Base-by-base conservation (phyloP, 176 grass and related monocot species). In the Eleusine indica region DNA sequence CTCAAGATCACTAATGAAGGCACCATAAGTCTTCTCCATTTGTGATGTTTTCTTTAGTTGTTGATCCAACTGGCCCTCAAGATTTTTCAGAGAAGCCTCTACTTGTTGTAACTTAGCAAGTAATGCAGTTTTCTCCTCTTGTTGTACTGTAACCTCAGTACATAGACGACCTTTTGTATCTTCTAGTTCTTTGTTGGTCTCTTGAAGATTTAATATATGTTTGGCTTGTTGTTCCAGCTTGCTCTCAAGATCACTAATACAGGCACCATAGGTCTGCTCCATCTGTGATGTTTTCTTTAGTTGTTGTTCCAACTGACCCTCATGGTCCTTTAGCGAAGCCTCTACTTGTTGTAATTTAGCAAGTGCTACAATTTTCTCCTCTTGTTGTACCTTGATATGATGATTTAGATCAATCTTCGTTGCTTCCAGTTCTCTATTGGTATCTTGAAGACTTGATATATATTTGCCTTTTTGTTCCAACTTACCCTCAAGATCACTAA, bases 391-490 rank as follows among this genome's bases (percentile, higher is more conserved):
- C 29, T 13, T 66, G 43, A 89, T 29, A 30, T 87, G 85, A 40
- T 90, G 80, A 35, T 65, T 63, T 66, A 87, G 64, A 86, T 82
- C 76, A 66, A 14, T 65, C 83, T 85, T 85, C 29, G 63, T 65
- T 56, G 13, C 43, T 66, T 43, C n/a, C 17, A 93, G 74, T 17
- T 71, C 83, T 64, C 79, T 74, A 42, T 65, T 82, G 13, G 65
- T 46, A 63, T 79, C 79, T 3, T 87, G 82, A 73, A 93, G 82
- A 74, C 80, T 81, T 70, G 76, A 86, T 66, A 89, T 83, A 60
- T 86, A 58, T 87, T 77, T 60, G 38, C 12, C 61, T 85, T 88
- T 64, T 63, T 84, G 73, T 85, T 94, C 79, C 21, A 91, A 64
- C 48, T 86, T 86, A 71, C 29, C 88, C 51, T 86, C 79, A 42